Conservation (phyloP, 352 stramenopile genomes). For the Thraustotheca clavata region DNA sequence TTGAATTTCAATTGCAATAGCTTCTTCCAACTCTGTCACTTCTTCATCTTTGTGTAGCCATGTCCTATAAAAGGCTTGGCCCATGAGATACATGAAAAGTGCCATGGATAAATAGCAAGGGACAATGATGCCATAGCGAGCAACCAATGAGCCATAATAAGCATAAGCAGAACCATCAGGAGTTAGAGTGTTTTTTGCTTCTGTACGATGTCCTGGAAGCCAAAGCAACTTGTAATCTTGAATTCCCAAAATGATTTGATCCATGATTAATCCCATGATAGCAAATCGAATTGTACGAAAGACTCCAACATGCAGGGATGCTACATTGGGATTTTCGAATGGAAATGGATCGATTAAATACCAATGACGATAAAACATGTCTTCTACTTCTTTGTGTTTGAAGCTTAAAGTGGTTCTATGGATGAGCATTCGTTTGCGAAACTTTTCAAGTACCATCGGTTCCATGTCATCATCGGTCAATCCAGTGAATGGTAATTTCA, state of each 20-base stretch:
- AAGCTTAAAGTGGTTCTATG: constrained; percentile 58
- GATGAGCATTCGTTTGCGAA: constrained; percentile 63
- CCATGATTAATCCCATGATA: constrained; percentile 55
- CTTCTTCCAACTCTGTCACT: not conserved
- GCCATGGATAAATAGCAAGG: constrained; percentile 58
- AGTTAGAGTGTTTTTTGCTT: constrained; percentile 14
- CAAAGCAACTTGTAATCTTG: constrained; percentile 75
- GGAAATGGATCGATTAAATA: constrained; percentile 80
- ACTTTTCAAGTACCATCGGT: constrained; percentile 64
- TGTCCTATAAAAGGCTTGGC: constrained; percentile 41
- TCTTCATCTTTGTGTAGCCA: constrained; percentile 10
- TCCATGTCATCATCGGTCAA: constrained; percentile 56
- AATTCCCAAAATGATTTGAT: constrained; percentile 62
- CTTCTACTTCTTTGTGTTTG: constrained; percentile 54
- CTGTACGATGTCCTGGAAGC: constrained; percentile 39
- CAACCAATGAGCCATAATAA: constrained; percentile 27
- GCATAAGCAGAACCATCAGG: constrained; percentile 25
- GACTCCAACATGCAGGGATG: constrained; percentile 56
- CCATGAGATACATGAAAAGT: constrained; percentile 68
- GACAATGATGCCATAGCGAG: constrained; percentile 63
- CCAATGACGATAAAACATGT: constrained; percentile 77
- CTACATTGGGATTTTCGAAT: constrained; percentile 74
- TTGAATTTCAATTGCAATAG: not conserved
- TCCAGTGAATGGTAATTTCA: constrained; percentile 63
- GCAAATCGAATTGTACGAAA: constrained; percentile 70